Percentiles rank a stretch among this genome's conserved stretches.
Evolutionary conservation across 2,329 filamentous ascomycete species (phyloP).

Genomic region (Arthrobotrys iridis): DNA sequence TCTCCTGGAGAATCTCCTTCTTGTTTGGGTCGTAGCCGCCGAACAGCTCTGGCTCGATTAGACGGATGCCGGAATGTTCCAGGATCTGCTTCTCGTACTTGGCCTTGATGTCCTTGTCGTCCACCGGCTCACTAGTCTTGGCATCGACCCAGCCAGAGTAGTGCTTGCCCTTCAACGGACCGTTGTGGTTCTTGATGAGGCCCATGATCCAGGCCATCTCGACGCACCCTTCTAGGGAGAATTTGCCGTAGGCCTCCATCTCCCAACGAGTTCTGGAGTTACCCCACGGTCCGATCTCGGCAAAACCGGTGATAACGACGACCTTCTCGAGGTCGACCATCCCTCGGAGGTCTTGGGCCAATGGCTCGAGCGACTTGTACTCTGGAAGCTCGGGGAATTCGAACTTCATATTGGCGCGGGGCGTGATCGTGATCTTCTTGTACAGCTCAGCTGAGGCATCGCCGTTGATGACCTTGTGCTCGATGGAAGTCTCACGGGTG

Average conservation of each 20-base stretch:
- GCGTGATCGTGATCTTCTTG: conserved; percentile 92
- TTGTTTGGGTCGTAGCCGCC: conserved; percentile 96
- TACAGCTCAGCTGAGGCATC: conserved; percentile 91
- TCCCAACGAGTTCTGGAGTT: conserved; percentile 98
- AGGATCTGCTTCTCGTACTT: conserved; percentile 98
- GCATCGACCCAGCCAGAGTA: conserved; percentile 97
- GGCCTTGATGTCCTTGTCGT: conserved; percentile 96
- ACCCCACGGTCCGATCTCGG: conserved; percentile 96
- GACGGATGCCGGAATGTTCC: conserved; percentile 94
- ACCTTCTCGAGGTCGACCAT: conserved; percentile 99
- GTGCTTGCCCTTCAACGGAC: conserved; percentile 90
- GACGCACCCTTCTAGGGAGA: conserved; percentile 96
- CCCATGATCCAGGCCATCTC: conserved; percentile 99
- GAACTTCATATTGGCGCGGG: conserved; percentile 97
- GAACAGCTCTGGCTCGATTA: conserved; percentile 97
- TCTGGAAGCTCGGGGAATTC: conserved; percentile 90
- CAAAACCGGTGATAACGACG: conserved; percentile 95
- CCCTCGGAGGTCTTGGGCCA: conserved; percentile 87
- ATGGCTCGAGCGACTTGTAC: conserved; percentile 92
- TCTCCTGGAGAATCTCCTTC: conserved; percentile 97
- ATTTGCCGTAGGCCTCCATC: conserved; percentile 97
- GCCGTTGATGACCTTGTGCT: conserved; percentile 97
- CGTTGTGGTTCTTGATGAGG: conserved; percentile 98
- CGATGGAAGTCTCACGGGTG: conserved; percentile 92
- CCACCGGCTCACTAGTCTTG: conserved; percentile 93